Evolutionary conservation across 179 eudicot genomes (phyloP), one percentile per base, ranked within the genome.

Genomic region (Vitellaria paradoxa): DNA sequence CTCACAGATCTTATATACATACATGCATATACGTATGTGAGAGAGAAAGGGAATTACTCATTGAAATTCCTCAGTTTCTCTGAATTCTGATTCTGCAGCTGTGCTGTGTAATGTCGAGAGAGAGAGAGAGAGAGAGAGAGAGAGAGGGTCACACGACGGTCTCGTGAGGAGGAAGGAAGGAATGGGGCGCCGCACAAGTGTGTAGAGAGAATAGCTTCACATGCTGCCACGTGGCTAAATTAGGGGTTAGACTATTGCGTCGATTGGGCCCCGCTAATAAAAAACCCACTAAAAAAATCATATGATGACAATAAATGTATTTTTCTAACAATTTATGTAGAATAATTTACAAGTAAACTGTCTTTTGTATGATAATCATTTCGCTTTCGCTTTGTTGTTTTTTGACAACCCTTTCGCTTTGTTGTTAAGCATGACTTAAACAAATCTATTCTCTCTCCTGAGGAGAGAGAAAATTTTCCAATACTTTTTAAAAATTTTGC

Each of bases 161-260:
- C 81, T 64, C 81, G 76, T 78, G 81, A 78, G 65, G 49, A 52
- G 6, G 81, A 78, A 78, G 80, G 69, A 60, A 61, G 65, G 46
- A 71, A 71, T 26, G 6, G 49, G 2, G 21, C 59, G 7, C 73
- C 30, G 59, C 56, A 20, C 73, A 8, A 70, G 59, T 21, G 59
- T 30, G 37, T 30, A 30, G 37, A 30, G 59, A 21, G 57, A 23
- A 18, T 3, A 1, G 37, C 50, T 47, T 50, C 40, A 3, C 14
- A 21, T 18, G 40, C 21, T 47, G 73, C 59, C 60, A 21, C 73
- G 59, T 70, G 59, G 59, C 1, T 3, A 13, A 12, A 47, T 23
- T n/a, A 30, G 9, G 59, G 56, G 72, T 30, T 30, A 30, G 37
- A 30, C 37, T 30, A 30, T 30, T 30, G 37, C 1, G 37, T 30